Evolutionary conservation across 805 yeast species (phyloP), one percentile per base, ranked within the genome.

Genomic region (Candida morakotiae): DNA sequence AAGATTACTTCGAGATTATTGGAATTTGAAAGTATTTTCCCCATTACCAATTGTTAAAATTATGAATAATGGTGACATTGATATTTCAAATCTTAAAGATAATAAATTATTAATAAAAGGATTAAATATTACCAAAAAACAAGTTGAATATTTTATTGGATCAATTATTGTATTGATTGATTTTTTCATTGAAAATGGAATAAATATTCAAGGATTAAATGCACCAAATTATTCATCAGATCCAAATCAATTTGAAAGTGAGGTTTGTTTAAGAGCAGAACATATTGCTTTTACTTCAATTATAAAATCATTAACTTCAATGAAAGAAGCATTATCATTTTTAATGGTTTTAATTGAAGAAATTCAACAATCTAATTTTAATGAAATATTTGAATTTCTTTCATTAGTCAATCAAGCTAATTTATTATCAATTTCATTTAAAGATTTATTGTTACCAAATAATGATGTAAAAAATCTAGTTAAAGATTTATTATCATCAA

Each of bases 301-400:
- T 26, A 69, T 86, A 31, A 81, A 84, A 50, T 74, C 89, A 8
- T 72, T 89, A 39, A 77, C 75, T 38, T 79, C 87, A 5, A 79
- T 87, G 60, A 86, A 87, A 48, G 98, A 93, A 60, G 95, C 95
- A 0, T 67, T 91, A 22, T 87, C 97, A 2, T 93, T 93, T 55
- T 66, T 93, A 44, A 75, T 83, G 60, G 84, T 91, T 7, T 66
- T 93, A 40, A 71, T 81, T 43, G 94, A 87, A 48, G 96, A 88
- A 53, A 60, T 73, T 60, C 62, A 77, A 47, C 51, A 56, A 47
- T 44, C 59, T 19, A 69, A 62, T 31, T 77, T 85, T 42, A 77
- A 73, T 40, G 87, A 80, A 29, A 75, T 87, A 19, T 77, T 89
- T 62, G 76, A 77, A 37, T 85, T 75, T 51, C 66, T 93, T 45